These are phyloP conservation scores for Lasiodiplodia sp. DNA, from an alignment of 2,329 filamentous ascomycete genomes.

Conservation along the genomic window DNA sequence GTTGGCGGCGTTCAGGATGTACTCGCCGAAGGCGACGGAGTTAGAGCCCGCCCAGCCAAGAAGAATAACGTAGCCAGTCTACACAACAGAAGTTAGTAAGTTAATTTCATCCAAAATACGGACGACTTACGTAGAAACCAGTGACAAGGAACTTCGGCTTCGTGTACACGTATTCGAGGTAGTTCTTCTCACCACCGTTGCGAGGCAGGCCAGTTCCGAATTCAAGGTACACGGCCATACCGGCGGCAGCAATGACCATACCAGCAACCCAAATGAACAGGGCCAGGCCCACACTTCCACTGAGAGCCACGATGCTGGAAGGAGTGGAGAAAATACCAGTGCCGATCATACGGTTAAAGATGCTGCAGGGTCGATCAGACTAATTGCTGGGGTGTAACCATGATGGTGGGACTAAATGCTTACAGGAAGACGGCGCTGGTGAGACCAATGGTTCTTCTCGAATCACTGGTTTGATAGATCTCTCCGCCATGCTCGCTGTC, in stretches of 20 bases:
- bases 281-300: slow-evolving; percentile 67
- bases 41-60: slow-evolving; percentile 70
- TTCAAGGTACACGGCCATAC: slow-evolving; percentile 71
- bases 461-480: slow-evolving; percentile 30
- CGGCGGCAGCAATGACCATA: slow-evolving; percentile 67
- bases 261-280: slow-evolving; percentile 70
- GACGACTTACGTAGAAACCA: slow-evolving; percentile 56
- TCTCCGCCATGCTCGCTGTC: slow-evolving; percentile 28
- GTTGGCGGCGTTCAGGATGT: slow-evolving; percentile 70
- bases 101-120: slow-evolving; percentile 35
- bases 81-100: neutral
- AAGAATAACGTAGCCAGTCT: slow-evolving; percentile 65
- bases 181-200: slow-evolving; percentile 72
- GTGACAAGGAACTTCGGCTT: slow-evolving; percentile 67
- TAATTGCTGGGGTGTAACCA: neutral
- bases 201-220: slow-evolving; percentile 70
- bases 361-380: slow-evolving; percentile 38
- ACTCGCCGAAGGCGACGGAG: slow-evolving; percentile 74
- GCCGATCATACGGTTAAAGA: slow-evolving; percentile 71
- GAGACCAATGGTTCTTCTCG: slow-evolving; percentile 30
- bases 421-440: slow-evolving; percentile 30
- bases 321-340: slow-evolving; percentile 73
- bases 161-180: slow-evolving; percentile 70
- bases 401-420: neutral
- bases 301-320: slow-evolving; percentile 62